Conservation (phyloP, 1,284 basidiomycete species). For the Cryptococcus amylolentus region DNA sequence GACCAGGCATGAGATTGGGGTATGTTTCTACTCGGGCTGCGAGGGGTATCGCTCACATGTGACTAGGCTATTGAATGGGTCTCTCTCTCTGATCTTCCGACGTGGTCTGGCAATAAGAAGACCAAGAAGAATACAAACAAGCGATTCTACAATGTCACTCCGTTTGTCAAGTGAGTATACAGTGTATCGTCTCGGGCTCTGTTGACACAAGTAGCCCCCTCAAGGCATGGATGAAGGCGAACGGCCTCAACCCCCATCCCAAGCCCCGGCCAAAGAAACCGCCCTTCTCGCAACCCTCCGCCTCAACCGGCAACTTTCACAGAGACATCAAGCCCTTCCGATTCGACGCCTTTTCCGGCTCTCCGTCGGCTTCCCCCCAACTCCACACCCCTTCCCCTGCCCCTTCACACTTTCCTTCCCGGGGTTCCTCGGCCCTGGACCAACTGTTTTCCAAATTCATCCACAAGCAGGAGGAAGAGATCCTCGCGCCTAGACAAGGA, state of each 20-base stretch:
- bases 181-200: background rate
- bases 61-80: conserved; percentile 95
- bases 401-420: conserved; percentile 3
- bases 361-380: conserved; percentile 7
- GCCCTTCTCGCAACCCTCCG: conserved; percentile 1
- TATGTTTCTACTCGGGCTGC: conserved; percentile 52
- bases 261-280: conserved; percentile 13
- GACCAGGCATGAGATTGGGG: conserved; percentile 97
- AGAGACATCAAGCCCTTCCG: conserved; percentile 38
- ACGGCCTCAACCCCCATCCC: conserved; percentile 29
- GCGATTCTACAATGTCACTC: conserved; percentile 93
- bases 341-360: conserved; percentile 20
- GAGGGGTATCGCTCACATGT: background rate
- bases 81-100: conserved; percentile 80
- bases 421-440: conserved; percentile 30
- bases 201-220: conserved; percentile 23
- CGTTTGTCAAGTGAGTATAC: conserved; percentile 79
- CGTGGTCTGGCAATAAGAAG: conserved; percentile 74
- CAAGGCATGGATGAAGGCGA: conserved; percentile 37
- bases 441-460: conserved; percentile 40
- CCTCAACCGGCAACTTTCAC: background rate
- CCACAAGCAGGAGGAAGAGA: conserved; percentile 35
- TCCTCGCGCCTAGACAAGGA: conserved; percentile 13
- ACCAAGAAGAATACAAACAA: conserved; percentile 47
- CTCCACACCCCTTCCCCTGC: conserved; percentile 6